Evolutionary conservation across 78 protist species (phyloP).

Genomic region (Speleostelium caveatum): DNA sequence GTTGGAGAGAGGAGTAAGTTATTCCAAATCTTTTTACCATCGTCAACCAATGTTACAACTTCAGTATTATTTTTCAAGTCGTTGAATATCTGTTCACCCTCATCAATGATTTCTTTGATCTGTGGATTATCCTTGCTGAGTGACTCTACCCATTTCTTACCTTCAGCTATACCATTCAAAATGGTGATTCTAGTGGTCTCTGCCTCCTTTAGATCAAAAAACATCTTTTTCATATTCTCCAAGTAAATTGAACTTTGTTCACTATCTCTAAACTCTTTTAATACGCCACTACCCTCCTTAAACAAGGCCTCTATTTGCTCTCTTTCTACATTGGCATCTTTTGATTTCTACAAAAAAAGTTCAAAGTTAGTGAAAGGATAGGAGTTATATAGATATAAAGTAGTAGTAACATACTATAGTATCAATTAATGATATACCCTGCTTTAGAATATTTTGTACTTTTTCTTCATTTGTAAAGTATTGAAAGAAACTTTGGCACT

Average conservation of each 20-base stretch:
- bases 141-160: slow-evolving; percentile 65
- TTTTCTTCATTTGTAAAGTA: slow-evolving; percentile 36
- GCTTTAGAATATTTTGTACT: slow-evolving; percentile 22
- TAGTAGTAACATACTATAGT: neutral
- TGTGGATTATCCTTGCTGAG: slow-evolving; percentile 55
- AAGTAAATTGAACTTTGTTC: slow-evolving; percentile 49
- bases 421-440: slow-evolving; percentile 37
- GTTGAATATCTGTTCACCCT: slow-evolving; percentile 56
- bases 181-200: slow-evolving; percentile 61
- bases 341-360: slow-evolving; percentile 2
- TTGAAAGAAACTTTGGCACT: slow-evolving; percentile 14
- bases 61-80: slow-evolving; percentile 13
- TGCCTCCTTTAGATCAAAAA: slow-evolving; percentile 69
- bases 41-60: slow-evolving; percentile 8
- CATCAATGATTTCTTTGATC: slow-evolving; percentile 30
- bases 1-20: neutral
- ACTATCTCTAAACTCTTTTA: slow-evolving; percentile 49
- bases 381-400: too few relatives aligned
- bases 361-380: too few relatives aligned
- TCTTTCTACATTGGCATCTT: slow-evolving; percentile 15
- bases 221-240: slow-evolving; percentile 65
- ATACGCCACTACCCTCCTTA: slow-evolving; percentile 14
- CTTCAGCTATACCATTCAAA: slow-evolving; percentile 53
- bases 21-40: slow-evolving; percentile 33
- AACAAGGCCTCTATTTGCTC: slow-evolving; percentile 55